phyloP scores from a whole-genome alignment of 2,329 filamentous ascomycete genomes.

The Diplocarpon mali region DNA sequence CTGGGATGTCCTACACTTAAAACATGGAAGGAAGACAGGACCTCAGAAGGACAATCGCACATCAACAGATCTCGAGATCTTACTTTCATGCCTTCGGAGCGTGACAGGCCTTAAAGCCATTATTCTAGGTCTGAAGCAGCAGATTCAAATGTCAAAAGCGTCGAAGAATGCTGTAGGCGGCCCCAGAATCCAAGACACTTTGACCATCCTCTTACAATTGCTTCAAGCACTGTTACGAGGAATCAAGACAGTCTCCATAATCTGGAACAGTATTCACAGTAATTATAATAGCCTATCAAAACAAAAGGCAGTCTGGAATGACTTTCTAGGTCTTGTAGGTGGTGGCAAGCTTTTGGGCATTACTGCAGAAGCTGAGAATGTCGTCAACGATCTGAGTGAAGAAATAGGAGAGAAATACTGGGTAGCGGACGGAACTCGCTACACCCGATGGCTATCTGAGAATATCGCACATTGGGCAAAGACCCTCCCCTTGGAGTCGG shows the following conservation, averaged over 20 bases:
- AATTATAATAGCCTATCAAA: conserved; percentile 29
- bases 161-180: conserved; percentile 21
- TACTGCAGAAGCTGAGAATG: conserved; percentile 40
- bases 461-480: conserved; percentile 24
- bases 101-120: conserved; percentile 70
- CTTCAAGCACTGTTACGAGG: conserved; percentile 34
- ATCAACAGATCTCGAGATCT: conserved; percentile 32
- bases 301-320: conserved; percentile 49
- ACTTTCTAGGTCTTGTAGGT: conserved; percentile 45
- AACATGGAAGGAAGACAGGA: conserved; percentile 18
- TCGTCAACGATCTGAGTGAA: conserved; percentile 26
- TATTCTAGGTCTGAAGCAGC: conserved; percentile 53
- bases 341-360: conserved; percentile 48
- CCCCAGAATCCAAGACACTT: conserved; percentile 25
- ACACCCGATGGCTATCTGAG: conserved; percentile 24
- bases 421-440: conserved; percentile 24
- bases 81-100: conserved; percentile 59
- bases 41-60: conserved; percentile 13
- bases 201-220: conserved; percentile 33
- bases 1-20: conserved; percentile 53
- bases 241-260: conserved; percentile 30
- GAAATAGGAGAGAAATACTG: conserved; percentile 21
- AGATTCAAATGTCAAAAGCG: conserved; percentile 41
- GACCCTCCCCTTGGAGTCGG: conserved; percentile 11
- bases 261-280: conserved; percentile 35